Evolutionary conservation across 176 grass and related monocot species (phyloP), one percentile per base, ranked within the genome.

Genomic region (Eragrostis curvula): DNA sequence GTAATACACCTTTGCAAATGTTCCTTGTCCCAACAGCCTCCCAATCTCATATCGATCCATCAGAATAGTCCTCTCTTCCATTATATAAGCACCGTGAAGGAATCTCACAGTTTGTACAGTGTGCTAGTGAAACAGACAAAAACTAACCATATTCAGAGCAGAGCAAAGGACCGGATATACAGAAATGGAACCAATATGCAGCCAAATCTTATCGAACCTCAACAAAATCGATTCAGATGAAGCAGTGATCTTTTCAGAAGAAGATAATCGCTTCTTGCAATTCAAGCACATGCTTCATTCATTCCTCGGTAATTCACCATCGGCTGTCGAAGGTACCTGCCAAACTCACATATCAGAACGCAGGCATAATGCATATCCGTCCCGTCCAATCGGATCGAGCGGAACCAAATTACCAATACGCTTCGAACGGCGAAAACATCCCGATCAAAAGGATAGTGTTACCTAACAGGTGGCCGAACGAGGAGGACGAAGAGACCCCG

Each of bases 1-100:
- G 74, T 95, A 91, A 28, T 93, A 93, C 23, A 95, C 92, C 86
- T 93, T 98, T 36, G 86, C 90, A 75, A 97, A 94, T 43, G 81
- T 92, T 64, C 90, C 92, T 86, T 97, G 88, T 18, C 92, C 95
- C 65, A 97, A 63, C 13, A 87, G 68, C 46, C 88, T 94, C 21
- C 95, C 88, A 24, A 92, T 81, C 66, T 91, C 92, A 85, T 89
- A 94, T 17, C 85, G 89, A 56, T 79, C 59, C 84, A 92, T 92
- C 66, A 97, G 40, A 82, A 92, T 41, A 44, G 28, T 89, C 52
- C 89, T 85, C 47, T 85, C 72, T 70, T 89, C 78, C 87, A 85
- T 89, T 66, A 59, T 85, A 45, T 48, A 61, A 64, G 71, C 45
- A 85, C 25, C 12, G 55, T 1, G 16, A 0, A 23, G 3, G 39